Evolutionary conservation across 176 grass and related monocot genomes (phyloP), one percentile per base, ranked within the genome.

Genomic region (Aegilops speltoides): DNA sequence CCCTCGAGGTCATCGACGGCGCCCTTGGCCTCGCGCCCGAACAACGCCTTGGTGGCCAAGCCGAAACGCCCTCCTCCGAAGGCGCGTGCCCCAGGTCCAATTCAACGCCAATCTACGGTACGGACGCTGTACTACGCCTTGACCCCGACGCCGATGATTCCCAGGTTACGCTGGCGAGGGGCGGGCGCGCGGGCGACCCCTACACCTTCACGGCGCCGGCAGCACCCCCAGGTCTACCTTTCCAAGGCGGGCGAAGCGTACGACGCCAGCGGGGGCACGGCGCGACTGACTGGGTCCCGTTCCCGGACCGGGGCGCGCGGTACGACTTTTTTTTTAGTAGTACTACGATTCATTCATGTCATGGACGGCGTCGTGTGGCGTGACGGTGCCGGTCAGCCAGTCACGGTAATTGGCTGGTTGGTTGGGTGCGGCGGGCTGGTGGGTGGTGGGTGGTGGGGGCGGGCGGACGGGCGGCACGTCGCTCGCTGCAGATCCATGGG

Each of bases 1-100:
- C 19, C 69, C 69, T 73, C 69, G 69, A 73, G 69, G 37, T 24
- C 69, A 73, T 41, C 69, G 37, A 73, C 37, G 69, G 69, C 69
- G 37, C 36, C 36, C 20, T 24, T 72, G 34, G 22, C 36, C 69
- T 31, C 31, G 12, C 16, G 26, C 24, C 59, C 59, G 64, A 37
- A 11, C 67, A 12, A 22, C 67, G 4, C 67, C 69, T 73, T 24
- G 69, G 13, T 25, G 11, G 69, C 36, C 37, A 73, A 73, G 69
- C 69, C 38, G 43, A n/a, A n/a, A 24, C 10, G 67, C 66, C 31
- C 31, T 34, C 15, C 5, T 33, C 64, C 28, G 7, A 8, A 36
- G 68, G 32, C 68, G 68, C 67, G 33, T n/a, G 1, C 29, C 17
- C 9, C 68, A 12, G 68, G 19, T 70, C 66, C 34, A 23, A 12